Conservation (phyloP, 2,329 filamentous ascomycete species). For the Stachybotrys echinatus region DNA sequence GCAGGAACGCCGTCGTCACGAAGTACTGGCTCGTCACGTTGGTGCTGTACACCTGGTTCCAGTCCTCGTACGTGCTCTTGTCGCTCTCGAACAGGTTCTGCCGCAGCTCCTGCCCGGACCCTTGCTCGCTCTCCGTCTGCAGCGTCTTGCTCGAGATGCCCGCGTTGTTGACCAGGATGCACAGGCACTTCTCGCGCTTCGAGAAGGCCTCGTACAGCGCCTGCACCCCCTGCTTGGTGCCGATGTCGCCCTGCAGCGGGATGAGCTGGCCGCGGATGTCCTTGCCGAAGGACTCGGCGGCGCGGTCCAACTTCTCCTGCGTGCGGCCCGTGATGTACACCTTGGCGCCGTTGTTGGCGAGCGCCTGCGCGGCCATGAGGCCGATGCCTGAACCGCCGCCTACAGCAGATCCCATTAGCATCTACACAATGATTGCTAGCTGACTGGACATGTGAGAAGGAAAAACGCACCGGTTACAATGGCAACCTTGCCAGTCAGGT, state of each 20-base stretch:
- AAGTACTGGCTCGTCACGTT: slow-evolving; percentile 70
- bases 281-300: slow-evolving; percentile 52
- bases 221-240: slow-evolving; percentile 54
- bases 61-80: slow-evolving; percentile 55
- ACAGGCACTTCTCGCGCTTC: slow-evolving; percentile 50
- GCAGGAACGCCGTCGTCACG: slow-evolving; percentile 56
- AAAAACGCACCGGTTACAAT: slow-evolving; percentile 34
- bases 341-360: slow-evolving; percentile 61
- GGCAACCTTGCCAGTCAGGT: slow-evolving; percentile 36
- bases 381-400: slow-evolving; percentile 59
- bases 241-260: slow-evolving; percentile 56
- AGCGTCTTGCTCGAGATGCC: slow-evolving; percentile 54
- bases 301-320: slow-evolving; percentile 55
- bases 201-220: slow-evolving; percentile 52
- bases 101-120: slow-evolving; percentile 42
- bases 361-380: slow-evolving; percentile 63
- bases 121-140: slow-evolving; percentile 48
- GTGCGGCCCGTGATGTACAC: slow-evolving; percentile 68
- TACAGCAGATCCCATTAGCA: slow-evolving; percentile 6
- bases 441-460: background rate
- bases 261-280: slow-evolving; percentile 51
- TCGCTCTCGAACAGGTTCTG: slow-evolving; percentile 64
- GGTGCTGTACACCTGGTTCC: slow-evolving; percentile 67
- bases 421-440: background rate
- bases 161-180: slow-evolving; percentile 65